Evolutionary conservation across 148 eudicot genomes (phyloP), one percentile per base, ranked within the genome.

Genomic region (Diospyros kaki): DNA sequence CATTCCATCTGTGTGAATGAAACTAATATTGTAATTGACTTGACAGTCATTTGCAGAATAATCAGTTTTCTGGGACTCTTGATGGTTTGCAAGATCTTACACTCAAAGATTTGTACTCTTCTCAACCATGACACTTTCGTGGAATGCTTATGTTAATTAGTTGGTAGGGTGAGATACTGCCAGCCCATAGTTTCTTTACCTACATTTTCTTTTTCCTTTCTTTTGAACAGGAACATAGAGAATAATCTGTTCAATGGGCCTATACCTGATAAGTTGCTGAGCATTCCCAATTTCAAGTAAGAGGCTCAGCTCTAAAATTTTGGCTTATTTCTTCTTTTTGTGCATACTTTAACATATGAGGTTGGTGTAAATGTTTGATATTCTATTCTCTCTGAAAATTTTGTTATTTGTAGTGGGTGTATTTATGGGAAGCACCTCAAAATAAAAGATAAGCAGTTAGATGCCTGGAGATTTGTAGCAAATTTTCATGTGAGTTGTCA

Each of bases 61-160:
- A 94, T 86, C 91, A 90, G 80, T 91, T 94, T 51, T 86, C 97
- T 58, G 98, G 98, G 75, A 84, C 88, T 64, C 93, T 94, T 68
- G 93, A 89, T 84, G 96, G 89, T 80, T 81, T 94, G 55, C 89
- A 90, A 81, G 89, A 89, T 82, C 92, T 94, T 78, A 93, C 93
- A 9, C 86, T 94, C 77, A 64, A 62, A 71, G 96, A 94, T 77
- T 81, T 94, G 98, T 94, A 94, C 46, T 69, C 59, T 76, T 78
- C 86, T 78, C 72, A 79, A 69, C 77, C 82, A 75, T 81, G 48
- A 58, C 60, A 72, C 50, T 18, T 28, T 53, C 42, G 8, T 48
- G 0, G 4, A 4, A 59, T 14, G 51, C 51, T 46, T 68, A 9
- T 60, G 58, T 50, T 42, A 28, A 44, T 44, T 2, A 15, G 18